Conservation (phyloP, 345 rosid genomes). For the Eucalyptus grandis region DNA sequence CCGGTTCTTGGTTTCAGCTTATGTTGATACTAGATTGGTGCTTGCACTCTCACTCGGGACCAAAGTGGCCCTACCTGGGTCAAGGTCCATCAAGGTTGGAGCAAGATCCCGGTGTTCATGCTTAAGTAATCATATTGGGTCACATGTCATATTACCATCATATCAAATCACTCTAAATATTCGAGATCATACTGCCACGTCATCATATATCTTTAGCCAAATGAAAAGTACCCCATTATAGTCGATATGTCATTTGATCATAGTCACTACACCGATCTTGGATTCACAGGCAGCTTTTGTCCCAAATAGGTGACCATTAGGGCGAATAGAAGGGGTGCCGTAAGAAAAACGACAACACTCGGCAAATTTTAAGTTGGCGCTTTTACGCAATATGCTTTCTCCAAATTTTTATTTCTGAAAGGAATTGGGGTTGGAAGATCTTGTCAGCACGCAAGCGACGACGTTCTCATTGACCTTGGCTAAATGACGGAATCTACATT, state of each 20-base stretch:
- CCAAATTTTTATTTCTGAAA: not conserved
- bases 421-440: not conserved
- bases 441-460: not conserved
- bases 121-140: not conserved
- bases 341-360: too few species aligned
- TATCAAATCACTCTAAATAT: too few species aligned
- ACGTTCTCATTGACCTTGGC: not conserved
- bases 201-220: not conserved
- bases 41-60: not conserved
- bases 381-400: not conserved
- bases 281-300: not conserved
- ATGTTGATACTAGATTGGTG: not conserved
- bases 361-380: too few species aligned
- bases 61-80: not conserved
- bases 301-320: not conserved
- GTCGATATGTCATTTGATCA: not conserved
- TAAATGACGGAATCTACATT: not conserved
- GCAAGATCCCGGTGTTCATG: not conserved
- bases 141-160: too few species aligned
- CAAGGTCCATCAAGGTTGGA: not conserved
- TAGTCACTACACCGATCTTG: not conserved
- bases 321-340: not conserved
- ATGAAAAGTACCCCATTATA: not conserved
- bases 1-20: not conserved
- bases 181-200: too few species aligned